phyloP scores from a whole-genome alignment of 129 eudicot genomes.

The Tagetes patula region DNA sequence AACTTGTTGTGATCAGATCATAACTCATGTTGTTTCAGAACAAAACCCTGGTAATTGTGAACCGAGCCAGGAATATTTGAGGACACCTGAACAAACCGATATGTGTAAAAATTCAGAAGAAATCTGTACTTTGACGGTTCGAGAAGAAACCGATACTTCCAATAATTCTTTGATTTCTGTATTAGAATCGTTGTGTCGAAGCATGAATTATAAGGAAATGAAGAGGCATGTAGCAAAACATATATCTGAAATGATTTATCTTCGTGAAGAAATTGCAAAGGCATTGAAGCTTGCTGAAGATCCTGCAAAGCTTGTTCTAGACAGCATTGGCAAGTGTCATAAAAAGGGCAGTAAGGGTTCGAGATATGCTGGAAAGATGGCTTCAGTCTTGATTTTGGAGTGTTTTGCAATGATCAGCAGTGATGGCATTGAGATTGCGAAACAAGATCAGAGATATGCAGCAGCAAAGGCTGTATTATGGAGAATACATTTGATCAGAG shows the following conservation, averaged over 20 bases:
- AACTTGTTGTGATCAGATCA: not conserved
- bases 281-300: slow-evolving; percentile 49
- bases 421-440: slow-evolving; percentile 35
- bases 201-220: slow-evolving; percentile 39
- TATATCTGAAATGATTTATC: slow-evolving; percentile 25
- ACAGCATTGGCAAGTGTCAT: slow-evolving; percentile 55
- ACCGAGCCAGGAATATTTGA: not conserved
- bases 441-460: slow-evolving; percentile 38
- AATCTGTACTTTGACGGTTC: not conserved
- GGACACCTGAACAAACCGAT: slow-evolving; percentile 6
- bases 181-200: slow-evolving; percentile 37
- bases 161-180: slow-evolving; percentile 21
- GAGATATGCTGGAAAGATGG: slow-evolving; percentile 35
- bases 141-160: not conserved
- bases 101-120: not conserved
- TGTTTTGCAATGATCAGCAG: slow-evolving; percentile 53
- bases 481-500: slow-evolving; percentile 51
- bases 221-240: slow-evolving; percentile 38
- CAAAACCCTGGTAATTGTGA: not conserved
- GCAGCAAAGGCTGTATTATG: slow-evolving; percentile 44
- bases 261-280: slow-evolving; percentile 46
- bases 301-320: slow-evolving; percentile 56
- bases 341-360: slow-evolving; percentile 31
- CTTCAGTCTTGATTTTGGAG: slow-evolving; percentile 55
- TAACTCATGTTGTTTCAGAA: not conserved